These are phyloP conservation scores for Danielozyma ontarioensis DNA, from an alignment of 805 yeast species.

Conservation along the genomic window DNA sequence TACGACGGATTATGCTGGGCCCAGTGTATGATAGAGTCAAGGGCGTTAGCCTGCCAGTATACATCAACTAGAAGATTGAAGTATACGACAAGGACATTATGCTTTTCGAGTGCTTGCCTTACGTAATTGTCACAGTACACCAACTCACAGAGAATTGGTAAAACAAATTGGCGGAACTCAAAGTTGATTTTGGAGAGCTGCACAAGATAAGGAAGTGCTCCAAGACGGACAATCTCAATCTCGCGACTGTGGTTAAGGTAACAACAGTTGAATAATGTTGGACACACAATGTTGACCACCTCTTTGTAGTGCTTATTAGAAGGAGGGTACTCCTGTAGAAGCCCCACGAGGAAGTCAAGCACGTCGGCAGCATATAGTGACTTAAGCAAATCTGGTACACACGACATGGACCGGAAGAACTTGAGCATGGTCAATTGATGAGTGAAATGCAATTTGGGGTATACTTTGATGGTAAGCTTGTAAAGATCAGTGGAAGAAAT, in stretches of 20 bases:
- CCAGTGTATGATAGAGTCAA: conserved; percentile 46
- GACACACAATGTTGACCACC: conserved; percentile 41
- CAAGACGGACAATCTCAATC: conserved; percentile 40
- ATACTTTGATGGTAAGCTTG: conserved; percentile 36
- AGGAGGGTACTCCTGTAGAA: conserved; percentile 24
- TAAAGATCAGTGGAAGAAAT: conserved; percentile 36
- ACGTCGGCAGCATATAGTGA: conserved; percentile 34
- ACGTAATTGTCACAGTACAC: conserved; percentile 41
- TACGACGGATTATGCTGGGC: conserved; percentile 21
- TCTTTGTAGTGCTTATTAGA: conserved; percentile 27
- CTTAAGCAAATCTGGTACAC: conserved; percentile 27
- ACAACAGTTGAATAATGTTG: conserved; percentile 48
- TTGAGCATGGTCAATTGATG: conserved; percentile 40
- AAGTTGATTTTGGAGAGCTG: conserved; percentile 34
- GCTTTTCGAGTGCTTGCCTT: conserved; percentile 28
- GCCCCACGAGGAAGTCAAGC: conserved; percentile 37
- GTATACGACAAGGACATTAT: conserved; percentile 36
- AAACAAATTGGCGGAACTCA: conserved; percentile 46
- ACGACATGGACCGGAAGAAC: conserved; percentile 39
- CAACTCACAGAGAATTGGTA: conserved; percentile 50
- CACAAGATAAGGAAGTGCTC: conserved; percentile 42
- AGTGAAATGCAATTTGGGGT: conserved; percentile 21
- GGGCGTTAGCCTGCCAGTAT: conserved; percentile 54
- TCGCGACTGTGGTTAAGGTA: conserved; percentile 42
- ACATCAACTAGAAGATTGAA: conserved; percentile 42